These are phyloP conservation scores for Vigna mungo DNA, from an alignment of 306 rosid genomes.

Conservation along the genomic window DNA sequence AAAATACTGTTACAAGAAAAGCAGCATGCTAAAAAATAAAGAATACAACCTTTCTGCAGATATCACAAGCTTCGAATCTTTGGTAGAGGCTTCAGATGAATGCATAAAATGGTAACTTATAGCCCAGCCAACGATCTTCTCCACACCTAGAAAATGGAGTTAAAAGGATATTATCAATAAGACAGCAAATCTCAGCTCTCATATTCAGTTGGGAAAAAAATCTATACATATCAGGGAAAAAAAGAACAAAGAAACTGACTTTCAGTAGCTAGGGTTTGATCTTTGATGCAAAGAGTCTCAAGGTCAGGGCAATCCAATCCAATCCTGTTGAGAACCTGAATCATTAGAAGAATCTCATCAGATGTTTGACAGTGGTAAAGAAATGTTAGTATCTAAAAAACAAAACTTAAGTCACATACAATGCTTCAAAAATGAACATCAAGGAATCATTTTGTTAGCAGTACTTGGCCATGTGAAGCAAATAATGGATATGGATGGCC, in stretches of 20 bases:
- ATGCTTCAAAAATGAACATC: slow-evolving; percentile 11
- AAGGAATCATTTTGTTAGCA: slow-evolving; percentile 12
- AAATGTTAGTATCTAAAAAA: slow-evolving; percentile 9
- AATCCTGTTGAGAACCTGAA: slow-evolving; percentile 79
- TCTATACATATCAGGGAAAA: background rate
- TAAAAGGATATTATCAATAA: slow-evolving; percentile 14
- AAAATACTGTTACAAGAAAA: background rate
- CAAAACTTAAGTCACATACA: background rate
- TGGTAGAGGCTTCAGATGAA: slow-evolving; percentile 58
- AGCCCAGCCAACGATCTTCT: slow-evolving; percentile 94
- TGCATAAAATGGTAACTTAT: slow-evolving; percentile 87
- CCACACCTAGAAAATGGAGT: slow-evolving; percentile 65
- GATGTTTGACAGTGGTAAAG: slow-evolving; percentile 31
- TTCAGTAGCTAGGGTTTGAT: slow-evolving; percentile 78
- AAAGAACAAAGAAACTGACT: slow-evolving; percentile 53
- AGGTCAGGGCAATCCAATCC: slow-evolving; percentile 88
- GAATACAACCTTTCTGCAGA: slow-evolving; percentile 78
- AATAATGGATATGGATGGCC: background rate
- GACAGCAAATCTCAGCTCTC: slow-evolving; percentile 13
- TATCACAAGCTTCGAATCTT: slow-evolving; percentile 74
- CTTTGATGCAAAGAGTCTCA: slow-evolving; percentile 75
- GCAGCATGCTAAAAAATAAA: slow-evolving; percentile 27
- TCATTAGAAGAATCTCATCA: slow-evolving; percentile 39
- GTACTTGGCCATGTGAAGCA: slow-evolving; percentile 9
- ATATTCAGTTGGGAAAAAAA: background rate